Evolutionary conservation across 1,139 yeast species (phyloP), one percentile per base, ranked within the genome.

Genomic region (Pichia sp.): DNA sequence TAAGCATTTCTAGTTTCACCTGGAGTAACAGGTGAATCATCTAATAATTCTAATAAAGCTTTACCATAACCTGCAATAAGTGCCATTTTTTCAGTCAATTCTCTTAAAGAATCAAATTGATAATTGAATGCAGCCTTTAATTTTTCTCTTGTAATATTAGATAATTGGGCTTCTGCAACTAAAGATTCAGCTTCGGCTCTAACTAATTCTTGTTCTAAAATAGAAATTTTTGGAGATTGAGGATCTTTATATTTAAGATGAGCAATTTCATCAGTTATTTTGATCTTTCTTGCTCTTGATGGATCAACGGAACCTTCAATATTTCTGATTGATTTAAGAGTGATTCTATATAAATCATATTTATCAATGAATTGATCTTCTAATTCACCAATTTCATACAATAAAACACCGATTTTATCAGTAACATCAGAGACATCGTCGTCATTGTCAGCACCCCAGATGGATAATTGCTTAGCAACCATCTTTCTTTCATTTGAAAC

Each of bases 1-100:
- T 93, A 93, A 57, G 96, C 95, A 44, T 96, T 95, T 77, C 98
- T 89, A 58, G 96, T 88, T 79, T 93, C 99, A 76, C 99, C 99
- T 60, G 99, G 99, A 60, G 98, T 91, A 61, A 93, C 97, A 58
- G 98, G 95, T 62, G 95, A 76, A 72, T 91, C 98, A 71, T 93
- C 98, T 70, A 93, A 81, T 70, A 93, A 83, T 77, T 93, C 98
- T 70, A 93, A 81, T 59, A 93, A 76, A 48, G 97, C 97, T 80
- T 91, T 93, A 74, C 99, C 98, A 79, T 93, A 93, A 63, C 97
- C 97, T 62, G 98, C 97, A 75, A 93, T 89, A 69, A 93, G 79
- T 51, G 98, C 98, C 64, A 87, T 78, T 77, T 93, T 93, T 79
- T 93, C 99, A 64, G 96, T 85, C 75, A 87, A 90, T 77, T 93